These are phyloP conservation scores for Avicennia marina DNA, from an alignment of 257 asterid species.

Conservation along the genomic window DNA sequence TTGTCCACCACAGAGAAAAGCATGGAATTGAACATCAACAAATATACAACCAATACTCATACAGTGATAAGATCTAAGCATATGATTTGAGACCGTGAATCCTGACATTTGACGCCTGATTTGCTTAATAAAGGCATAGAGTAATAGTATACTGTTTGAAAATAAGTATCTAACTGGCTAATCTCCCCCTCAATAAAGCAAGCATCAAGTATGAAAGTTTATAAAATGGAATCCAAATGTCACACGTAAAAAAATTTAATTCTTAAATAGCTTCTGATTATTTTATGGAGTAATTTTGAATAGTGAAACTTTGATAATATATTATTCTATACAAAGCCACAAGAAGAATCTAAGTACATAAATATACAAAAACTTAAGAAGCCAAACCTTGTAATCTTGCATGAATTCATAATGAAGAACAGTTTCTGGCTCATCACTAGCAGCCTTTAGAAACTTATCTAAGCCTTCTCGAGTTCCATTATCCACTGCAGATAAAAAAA, in stretches of 20 bases:
- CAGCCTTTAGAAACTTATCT: conserved; percentile 95
- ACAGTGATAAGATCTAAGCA: too few relatives aligned
- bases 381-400: conserved; percentile 96
- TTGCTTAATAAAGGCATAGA: neutral
- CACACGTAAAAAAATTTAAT: too few relatives aligned
- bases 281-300: too few relatives aligned
- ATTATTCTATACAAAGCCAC: neutral
- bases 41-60: neutral
- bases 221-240: too few relatives aligned
- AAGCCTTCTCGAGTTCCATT: conserved; percentile 93
- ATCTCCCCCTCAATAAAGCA: too few relatives aligned
- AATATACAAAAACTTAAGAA: neutral
- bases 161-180: too few relatives aligned
- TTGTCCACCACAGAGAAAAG: neutral
- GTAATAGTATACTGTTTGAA: too few relatives aligned
- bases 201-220: too few relatives aligned
- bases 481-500: conserved; percentile 57
- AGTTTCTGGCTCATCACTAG: conserved; percentile 96
- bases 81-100: too few relatives aligned
- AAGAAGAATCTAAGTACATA: neutral
- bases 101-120: too few relatives aligned
- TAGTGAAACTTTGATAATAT: neutral
- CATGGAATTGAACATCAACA: neutral
- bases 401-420: conserved; percentile 97
- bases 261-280: too few relatives aligned